Evolutionary conservation across 805 yeast genomes (phyloP), one percentile per base, ranked within the genome.

Genomic region (Blastobotrys attinorum): DNA sequence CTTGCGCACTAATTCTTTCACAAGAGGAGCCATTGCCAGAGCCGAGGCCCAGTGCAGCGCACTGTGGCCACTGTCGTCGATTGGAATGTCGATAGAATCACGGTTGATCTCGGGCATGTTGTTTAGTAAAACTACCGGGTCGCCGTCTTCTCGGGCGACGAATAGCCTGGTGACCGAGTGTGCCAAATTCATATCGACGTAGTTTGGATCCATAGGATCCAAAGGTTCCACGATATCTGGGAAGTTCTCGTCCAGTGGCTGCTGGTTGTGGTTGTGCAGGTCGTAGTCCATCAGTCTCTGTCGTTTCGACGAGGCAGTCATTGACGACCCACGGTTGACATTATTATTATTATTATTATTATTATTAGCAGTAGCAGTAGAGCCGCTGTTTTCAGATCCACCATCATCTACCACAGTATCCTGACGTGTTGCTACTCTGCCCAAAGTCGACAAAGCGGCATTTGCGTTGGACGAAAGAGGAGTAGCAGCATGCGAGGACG

Each of bases 41-140:
- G 97, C 85, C 13, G 97, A 80, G 3, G 97, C 94, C 94, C 97
- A 85, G 63, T 92, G 99, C 45, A 92, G 70, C 0, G 96, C 87
- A 0, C 96, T 83, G 58, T 92, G 92, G 0, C 97, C 97, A 46
- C 82, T 77, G 53, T 85, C 94, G 63, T 94, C 99, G 37, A 94
- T 84, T 1, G 96, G 81, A 27, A 87, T 85, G 56, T 87, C 92
- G 40, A 89, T 70, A 47, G 77, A 74, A 31, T 85, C 69, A 6
- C 31, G 29, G 29, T 22, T 20, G 11, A 32, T 62, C 63, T n/a
- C 62, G 50, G 22, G 31, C 37, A 40, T 40, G 37, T 23, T 31
- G 10, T 7, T 13, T 55, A 47, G 8, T n/a, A 37, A 23, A n/a
- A 38, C 18, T 11, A 37, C 31, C 4, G 43, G 43, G 31, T 40